Evolutionary conservation across 1,139 yeast species (phyloP), one percentile per base, ranked within the genome.

Genomic region (Pichia sp.): DNA sequence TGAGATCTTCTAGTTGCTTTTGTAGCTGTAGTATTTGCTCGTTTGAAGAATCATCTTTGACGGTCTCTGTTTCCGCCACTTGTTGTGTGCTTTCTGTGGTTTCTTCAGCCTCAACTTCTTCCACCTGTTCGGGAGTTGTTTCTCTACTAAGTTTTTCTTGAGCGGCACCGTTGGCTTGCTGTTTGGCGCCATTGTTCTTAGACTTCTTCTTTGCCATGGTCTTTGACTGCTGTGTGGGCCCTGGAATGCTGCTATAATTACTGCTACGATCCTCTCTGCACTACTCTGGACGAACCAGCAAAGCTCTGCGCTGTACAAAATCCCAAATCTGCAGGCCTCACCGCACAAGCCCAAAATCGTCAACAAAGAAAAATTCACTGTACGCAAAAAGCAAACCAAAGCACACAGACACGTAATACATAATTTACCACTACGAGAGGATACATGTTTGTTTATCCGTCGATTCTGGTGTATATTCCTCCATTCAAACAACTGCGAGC

Each of bases 171-270:
- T 35, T 47, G 27, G 14, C 9, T 6, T 27, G 40, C 5, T 24
- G 44, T 44, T 24, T 33, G 27, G 22, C 7, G 12, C 28, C 22
- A 11, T 41, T 24, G 21, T 20, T 34, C 30, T 46, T 46, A 9
- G 44, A 44, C 19, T 37, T 46, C 28, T 48, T 48, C 33, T 41
- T 48, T 17, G 48, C 50, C 53, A 50, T 50, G 6, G 8, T n/a
- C n/a, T n/a, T 36, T 15, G n/a, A 6, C 31, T 12, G n/a, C n/a
- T n/a, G n/a, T n/a, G n/a, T n/a, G n/a, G n/a, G n/a, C n/a, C n/a
- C n/a, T n/a, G n/a, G n/a, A n/a, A n/a, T n/a, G n/a, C n/a, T n/a
- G n/a, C n/a, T n/a, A n/a, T n/a, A n/a, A n/a, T n/a, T n/a, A n/a
- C n/a, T n/a, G n/a, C n/a, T n/a, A 28, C 10, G 14, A 9, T 28